phyloP scores from a whole-genome alignment of 805 yeast species.

The Yamadazyma takamatsuzukensis region DNA sequence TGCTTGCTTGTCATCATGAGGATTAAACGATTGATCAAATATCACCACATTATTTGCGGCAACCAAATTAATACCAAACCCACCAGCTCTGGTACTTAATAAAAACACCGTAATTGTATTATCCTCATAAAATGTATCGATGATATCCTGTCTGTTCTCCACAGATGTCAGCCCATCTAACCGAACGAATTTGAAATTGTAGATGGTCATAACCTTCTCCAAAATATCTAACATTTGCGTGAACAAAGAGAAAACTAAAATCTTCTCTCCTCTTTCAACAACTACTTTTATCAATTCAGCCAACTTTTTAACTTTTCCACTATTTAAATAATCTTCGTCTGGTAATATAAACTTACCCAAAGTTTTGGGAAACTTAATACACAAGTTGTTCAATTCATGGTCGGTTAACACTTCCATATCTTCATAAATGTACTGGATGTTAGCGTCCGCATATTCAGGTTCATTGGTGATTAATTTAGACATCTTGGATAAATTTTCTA shows the following conservation, averaged over 20 bases:
- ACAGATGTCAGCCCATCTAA: conserved; percentile 94
- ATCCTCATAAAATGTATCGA: conserved; percentile 85
- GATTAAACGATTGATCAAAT: conserved; percentile 92
- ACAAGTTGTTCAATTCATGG: conserved; percentile 74
- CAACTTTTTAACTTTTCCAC: conserved; percentile 72
- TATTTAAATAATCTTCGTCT: conserved; percentile 52
- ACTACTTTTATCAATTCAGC: conserved; percentile 55
- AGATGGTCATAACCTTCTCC: conserved; percentile 65
- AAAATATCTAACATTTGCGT: conserved; percentile 89
- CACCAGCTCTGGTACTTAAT: conserved; percentile 95
- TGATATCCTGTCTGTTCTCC: conserved; percentile 86
- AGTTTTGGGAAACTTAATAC: conserved; percentile 69
- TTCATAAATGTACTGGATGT: conserved; percentile 71
- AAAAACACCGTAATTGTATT: conserved; percentile 78
- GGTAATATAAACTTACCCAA: conserved; percentile 51
- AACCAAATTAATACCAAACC: conserved; percentile 94
- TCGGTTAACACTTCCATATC: conserved; percentile 96
- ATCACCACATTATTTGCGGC: conserved; percentile 92
- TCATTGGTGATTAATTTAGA: conserved; percentile 75
- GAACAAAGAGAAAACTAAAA: conserved; percentile 83
- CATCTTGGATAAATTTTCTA: conserved; percentile 59
- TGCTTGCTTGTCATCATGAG: conserved; percentile 98
- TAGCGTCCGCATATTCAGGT: conserved; percentile 76
- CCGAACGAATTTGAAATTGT: conserved; percentile 70
- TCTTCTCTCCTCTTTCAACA: conserved; percentile 56